Percentiles rank a stretch among this genome's conserved stretches.
Evolutionary conservation across 2,329 filamentous ascomycete species (phyloP).

Genomic region (Arthrobotrys conoides): DNA sequence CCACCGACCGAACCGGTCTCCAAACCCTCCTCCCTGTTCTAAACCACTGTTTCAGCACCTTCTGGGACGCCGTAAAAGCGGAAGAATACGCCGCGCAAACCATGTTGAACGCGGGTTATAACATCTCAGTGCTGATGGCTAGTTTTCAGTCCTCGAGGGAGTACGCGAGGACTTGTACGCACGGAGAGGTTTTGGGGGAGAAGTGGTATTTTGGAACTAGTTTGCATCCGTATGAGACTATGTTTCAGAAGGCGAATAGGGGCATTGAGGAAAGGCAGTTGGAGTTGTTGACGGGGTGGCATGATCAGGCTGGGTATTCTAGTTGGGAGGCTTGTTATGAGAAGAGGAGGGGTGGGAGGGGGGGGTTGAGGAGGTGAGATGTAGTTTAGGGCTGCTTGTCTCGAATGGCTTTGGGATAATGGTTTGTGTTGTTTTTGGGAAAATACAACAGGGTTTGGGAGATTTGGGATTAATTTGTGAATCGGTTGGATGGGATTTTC

Average conservation of each 20-base stretch:
- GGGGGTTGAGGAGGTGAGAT: not conserved
- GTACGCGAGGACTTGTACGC: constrained; percentile 1
- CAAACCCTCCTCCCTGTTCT: constrained; percentile 65
- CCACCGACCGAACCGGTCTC: constrained; percentile 67
- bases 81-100: constrained; percentile 19
- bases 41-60: constrained; percentile 5
- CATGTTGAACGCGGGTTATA: constrained; percentile 10
- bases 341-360: constrained; percentile 1
- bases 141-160: not conserved
- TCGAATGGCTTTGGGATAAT: too few relatives aligned
- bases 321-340: constrained; percentile 14
- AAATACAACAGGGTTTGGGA: not conserved
- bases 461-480: too few relatives aligned
- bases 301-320: constrained; percentile 6
- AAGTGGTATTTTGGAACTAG: constrained; percentile 17
- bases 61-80: not conserved
- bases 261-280: not conserved
- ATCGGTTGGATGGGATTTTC: too few relatives aligned
- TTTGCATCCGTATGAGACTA: constrained; percentile 24
- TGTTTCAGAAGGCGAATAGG: constrained; percentile 20
- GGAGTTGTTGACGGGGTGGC: constrained; percentile 18
- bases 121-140: not conserved
- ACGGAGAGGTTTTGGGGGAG: constrained; percentile 7
- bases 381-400: too few relatives aligned
- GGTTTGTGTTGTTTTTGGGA: not conserved